Base-by-base conservation (phyloP, 345 rosid genomes). In the Euphorbia pulcherrima region DNA sequence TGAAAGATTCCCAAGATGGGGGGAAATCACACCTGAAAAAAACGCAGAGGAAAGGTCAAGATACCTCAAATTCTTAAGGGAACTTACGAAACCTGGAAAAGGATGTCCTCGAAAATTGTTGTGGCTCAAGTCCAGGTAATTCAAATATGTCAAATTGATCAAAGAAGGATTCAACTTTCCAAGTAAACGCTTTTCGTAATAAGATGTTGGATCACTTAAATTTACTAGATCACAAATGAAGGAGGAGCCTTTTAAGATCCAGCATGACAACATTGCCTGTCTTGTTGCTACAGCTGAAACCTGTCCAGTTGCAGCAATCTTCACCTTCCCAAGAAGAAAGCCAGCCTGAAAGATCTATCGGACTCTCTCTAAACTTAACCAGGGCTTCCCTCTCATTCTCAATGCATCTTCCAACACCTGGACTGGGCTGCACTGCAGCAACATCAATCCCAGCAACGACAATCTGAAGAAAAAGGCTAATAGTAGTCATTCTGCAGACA, bases 251-350 rank as follows among this genome's bases (percentile, higher is more conserved):
- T 28, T 39, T 23, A 8, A 67, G 68, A 20, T 65, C 21, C 29
- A 73, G 75, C 64, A 62, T 56, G 0, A 48, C 53, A 21, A 80
- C 68, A 41, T 73, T 60, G 0, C 77, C 68, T 1, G 68, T 68
- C 3, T 6, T 11, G 18, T 59, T 67, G 56, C 11, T 62, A 66
- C 74, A 80, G 4, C 41, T 26, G 4, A 74, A 58, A 5, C 81
- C 78, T 1, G 39, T 1, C 78, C 83, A 80, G 17, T 10, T 26
- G 44, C 81, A 68, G 62, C 83, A 76, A 53, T 77, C 71, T 18
- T 54, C 54, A 7, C 26, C 1, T 60, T 3, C 37, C 58, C 76
- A 11, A 46, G 37, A 33, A 33, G 37, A 33, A 33, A 33, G 37
- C 37, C 37, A 14, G 1, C 40, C 17, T 51, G 23, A 13, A 6